Evolutionary conservation across 1,139 yeast species (phyloP).

Genomic region (Zygotorulaspora mrakii): DNA sequence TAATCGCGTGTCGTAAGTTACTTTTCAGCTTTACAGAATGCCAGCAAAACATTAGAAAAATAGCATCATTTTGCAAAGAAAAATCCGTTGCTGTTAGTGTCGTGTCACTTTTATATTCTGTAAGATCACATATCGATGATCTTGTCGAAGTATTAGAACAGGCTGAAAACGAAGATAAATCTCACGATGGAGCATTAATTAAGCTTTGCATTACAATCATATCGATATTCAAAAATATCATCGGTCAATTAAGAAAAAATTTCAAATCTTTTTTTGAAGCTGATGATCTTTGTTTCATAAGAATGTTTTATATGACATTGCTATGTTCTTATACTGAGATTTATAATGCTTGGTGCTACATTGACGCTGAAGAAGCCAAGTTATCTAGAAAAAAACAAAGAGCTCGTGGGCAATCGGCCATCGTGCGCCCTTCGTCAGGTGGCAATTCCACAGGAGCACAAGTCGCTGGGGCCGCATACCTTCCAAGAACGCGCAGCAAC

Average conservation of each 20-base stretch:
- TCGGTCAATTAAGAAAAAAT: conserved; percentile 47
- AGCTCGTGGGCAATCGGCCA: conserved; percentile 17
- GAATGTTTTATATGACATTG: conserved; percentile 68
- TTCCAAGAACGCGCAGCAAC: conserved; percentile 26
- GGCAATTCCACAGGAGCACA: conserved; percentile 3
- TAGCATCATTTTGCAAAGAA: conserved; percentile 64
- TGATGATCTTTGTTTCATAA: conserved; percentile 63
- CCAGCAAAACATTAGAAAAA: conserved; percentile 63
- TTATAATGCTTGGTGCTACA: conserved; percentile 61
- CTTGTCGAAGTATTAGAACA: conserved; percentile 57
- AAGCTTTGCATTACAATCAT: conserved; percentile 40
- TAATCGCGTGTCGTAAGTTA: conserved; percentile 54
- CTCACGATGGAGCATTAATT: conserved; percentile 38
- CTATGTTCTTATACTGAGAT: conserved; percentile 75
- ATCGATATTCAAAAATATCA: conserved; percentile 48
- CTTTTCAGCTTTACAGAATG: conserved; percentile 64
- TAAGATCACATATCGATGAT: conserved; percentile 56
- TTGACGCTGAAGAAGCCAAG: conserved; percentile 40
- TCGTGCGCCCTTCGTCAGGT: conserved; percentile 8
- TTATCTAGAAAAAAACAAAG: conserved; percentile 15
- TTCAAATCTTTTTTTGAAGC: conserved; percentile 48
- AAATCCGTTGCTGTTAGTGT: conserved; percentile 57
- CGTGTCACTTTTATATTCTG: conserved; percentile 51
- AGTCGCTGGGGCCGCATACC: conserved; percentile 11
- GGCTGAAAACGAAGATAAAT: conserved; percentile 45